Evolutionary conservation across 2,329 filamentous ascomycete species (phyloP).

Genomic region (Cercospora sesami): DNA sequence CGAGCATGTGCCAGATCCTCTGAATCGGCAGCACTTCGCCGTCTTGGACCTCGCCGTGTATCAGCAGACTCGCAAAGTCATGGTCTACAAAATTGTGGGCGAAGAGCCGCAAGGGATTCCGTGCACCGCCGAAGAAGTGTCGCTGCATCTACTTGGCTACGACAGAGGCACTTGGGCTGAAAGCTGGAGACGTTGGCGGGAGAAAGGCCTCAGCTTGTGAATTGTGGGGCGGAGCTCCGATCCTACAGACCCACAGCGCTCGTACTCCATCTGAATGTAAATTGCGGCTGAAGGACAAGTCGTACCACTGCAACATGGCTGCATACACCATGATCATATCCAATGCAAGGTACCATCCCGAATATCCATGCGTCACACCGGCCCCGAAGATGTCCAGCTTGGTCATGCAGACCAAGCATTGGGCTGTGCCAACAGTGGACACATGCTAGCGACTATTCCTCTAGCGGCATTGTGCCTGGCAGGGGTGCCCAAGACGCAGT

Average conservation of each 20-base stretch:
- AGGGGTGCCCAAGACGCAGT: not conserved
- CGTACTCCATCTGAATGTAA: not conserved
- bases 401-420: not conserved
- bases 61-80: not conserved
- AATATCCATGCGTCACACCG: not conserved
- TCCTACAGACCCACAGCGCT: not conserved
- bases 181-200: conserved; percentile 1
- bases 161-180: conserved; percentile 14
- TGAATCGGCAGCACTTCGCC: not conserved
- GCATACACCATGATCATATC: not conserved
- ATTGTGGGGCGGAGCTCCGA: not conserved
- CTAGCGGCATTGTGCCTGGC: not conserved
- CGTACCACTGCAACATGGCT: not conserved
- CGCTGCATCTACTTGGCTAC: not conserved
- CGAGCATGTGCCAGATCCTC: not conserved
- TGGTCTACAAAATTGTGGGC: conserved; percentile 9
- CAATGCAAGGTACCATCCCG: not conserved
- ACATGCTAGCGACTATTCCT: not conserved
- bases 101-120: conserved; percentile 10
- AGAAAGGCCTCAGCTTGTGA: not conserved
- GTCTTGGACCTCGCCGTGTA: not conserved
- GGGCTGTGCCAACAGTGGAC: not conserved
- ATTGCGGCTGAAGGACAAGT: not conserved
- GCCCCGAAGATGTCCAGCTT: not conserved
- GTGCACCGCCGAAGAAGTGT: conserved; percentile 1